phyloP scores from a whole-genome alignment of 169 alveolate species.

The Perkinsus olseni region DNA sequence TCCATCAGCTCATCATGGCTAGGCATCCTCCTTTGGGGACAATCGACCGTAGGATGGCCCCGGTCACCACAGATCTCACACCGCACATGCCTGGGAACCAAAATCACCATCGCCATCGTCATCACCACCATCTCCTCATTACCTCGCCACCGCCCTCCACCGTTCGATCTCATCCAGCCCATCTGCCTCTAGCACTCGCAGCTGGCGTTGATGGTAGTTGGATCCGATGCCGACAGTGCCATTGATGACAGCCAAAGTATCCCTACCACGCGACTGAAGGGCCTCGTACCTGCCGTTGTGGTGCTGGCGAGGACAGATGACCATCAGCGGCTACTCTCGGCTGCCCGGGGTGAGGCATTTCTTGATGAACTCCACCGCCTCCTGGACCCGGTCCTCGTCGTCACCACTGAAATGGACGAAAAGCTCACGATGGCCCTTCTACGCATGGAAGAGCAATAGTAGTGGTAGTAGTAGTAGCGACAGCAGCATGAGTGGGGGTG shows the following conservation, averaged over 20 bases:
- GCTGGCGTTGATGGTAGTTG: neutral
- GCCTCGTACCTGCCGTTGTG: neutral
- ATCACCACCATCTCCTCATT: neutral
- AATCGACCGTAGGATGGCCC: slow-evolving; percentile 73
- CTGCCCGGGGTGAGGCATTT: neutral
- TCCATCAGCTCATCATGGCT: neutral
- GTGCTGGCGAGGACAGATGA: too few relatives aligned
- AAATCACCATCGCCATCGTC: neutral
- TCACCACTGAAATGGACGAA: neutral
- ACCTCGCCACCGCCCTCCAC: neutral
- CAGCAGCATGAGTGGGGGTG: neutral
- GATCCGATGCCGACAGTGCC: neutral
- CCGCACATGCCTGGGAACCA: neutral
- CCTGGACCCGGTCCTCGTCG: neutral
- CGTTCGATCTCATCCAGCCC: neutral
- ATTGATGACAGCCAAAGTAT: neutral
- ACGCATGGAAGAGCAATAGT: neutral
- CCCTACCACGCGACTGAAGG: neutral
- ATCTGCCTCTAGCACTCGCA: neutral
- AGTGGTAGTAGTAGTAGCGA: neutral
- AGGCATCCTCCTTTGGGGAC: slow-evolving; percentile 16
- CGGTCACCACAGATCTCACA: slow-evolving; percentile 71
- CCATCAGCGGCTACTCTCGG: neutral
- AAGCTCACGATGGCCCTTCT: neutral
- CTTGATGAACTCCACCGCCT: neutral